Percentiles rank a stretch among this genome's conserved stretches.
Conservation (phyloP, 495 filamentous ascomycete species). For the Aspergillus leporis region DNA sequence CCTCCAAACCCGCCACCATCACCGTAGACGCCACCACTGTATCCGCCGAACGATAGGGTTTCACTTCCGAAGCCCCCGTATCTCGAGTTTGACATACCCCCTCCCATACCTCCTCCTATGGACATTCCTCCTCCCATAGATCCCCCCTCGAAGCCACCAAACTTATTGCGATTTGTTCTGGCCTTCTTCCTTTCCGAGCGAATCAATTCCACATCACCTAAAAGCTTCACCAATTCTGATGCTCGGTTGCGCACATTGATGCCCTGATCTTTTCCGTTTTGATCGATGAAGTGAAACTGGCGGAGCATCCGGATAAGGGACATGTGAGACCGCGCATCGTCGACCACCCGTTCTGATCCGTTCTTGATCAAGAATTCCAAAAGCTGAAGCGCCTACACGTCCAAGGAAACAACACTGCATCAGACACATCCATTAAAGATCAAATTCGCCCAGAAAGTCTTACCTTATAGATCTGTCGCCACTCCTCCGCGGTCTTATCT, state of each 20-base stretch:
- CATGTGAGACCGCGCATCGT: slow-evolving; percentile 93
- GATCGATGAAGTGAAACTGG: slow-evolving; percentile 96
- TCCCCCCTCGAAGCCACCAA: slow-evolving; percentile 89
- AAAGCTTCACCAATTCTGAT: slow-evolving; percentile 90
- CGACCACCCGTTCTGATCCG: slow-evolving; percentile 94
- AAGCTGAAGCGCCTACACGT: slow-evolving; percentile 73
- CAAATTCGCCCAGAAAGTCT: neutral
- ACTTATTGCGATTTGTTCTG: slow-evolving; percentile 84
- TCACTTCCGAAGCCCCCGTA: slow-evolving; percentile 92
- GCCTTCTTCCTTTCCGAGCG: slow-evolving; percentile 94
- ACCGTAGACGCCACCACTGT: slow-evolving; percentile 84
- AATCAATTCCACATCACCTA: slow-evolving; percentile 92
- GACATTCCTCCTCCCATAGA: slow-evolving; percentile 56
- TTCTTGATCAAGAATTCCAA: slow-evolving; percentile 98
- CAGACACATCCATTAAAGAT: slow-evolving; percentile 2
- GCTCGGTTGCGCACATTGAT: slow-evolving; percentile 96
- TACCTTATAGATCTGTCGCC: slow-evolving; percentile 98
- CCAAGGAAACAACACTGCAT: neutral
- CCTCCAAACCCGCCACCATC: slow-evolving; percentile 89
- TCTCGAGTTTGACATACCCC: slow-evolving; percentile 56
- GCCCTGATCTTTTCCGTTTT: slow-evolving; percentile 96
- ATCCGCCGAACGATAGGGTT: slow-evolving; percentile 72
- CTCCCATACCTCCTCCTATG: slow-evolving; percentile 42
- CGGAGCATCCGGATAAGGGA: slow-evolving; percentile 96
- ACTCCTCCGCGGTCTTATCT: slow-evolving; percentile 96